Evolutionary conservation across 768 basidiomycete species (phyloP), one percentile per base, ranked within the genome.

Genomic region (Trametes cinnabarina): DNA sequence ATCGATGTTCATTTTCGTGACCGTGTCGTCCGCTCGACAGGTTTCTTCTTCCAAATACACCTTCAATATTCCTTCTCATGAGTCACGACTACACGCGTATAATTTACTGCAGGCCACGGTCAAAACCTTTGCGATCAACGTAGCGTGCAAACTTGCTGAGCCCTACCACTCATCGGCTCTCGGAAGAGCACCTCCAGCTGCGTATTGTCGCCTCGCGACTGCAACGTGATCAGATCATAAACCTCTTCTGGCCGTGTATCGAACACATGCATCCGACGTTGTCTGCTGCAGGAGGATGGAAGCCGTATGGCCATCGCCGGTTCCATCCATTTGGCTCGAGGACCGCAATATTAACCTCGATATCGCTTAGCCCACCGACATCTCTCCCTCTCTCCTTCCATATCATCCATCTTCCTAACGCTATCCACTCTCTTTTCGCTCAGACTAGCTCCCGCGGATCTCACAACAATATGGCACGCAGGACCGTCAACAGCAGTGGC

Each of bases 391-490:
- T 57, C 17, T 54, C 60, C 20, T 53, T 32, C 58, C 59, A 59
- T 62, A 51, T 60, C 55, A 51, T 37, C 42, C 41, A 51, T 55
- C 63, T 39, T 34, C 40, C 34, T 14, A 57, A 23, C 11, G 19
- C 14, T 47, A 57, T 50, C 57, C 20, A n/a, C 41, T 42, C 50
- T 53, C 41, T 54, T 32, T 39, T 52, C 50, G 7, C 53, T 47
- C n/a, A 42, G 28, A 37, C 32, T 57, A 49, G 49, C 32, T 10
- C 39, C 34, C 51, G 60, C 56, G 42, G 55, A 54, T 51, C 53
- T n/a, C 42, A 19, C 41, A 40, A 51, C 42, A 41, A 14, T 28
- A 63, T 63, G 62, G 51, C 65, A 55, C 65, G 65, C 62, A 63
- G 62, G 41, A 61, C 62, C 47, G 39, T 47, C 46, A 61, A 53